Base-by-base conservation (phyloP, 2,329 filamentous ascomycete species). In the Pleoardoris graminearum region DNA sequence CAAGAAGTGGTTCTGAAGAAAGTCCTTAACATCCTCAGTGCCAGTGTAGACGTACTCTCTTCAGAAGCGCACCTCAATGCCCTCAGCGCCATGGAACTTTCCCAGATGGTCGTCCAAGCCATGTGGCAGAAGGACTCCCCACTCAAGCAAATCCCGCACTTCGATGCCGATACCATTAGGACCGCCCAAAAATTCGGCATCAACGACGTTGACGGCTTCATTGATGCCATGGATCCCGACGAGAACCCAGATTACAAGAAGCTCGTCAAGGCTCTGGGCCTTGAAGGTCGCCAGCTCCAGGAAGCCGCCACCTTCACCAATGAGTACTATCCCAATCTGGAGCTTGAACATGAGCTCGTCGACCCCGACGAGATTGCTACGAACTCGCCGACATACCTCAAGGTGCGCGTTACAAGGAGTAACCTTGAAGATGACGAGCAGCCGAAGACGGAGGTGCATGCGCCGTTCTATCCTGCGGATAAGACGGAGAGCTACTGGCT, bases 401-500 rank as follows among this genome's bases (percentile, higher is more conserved):
- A 87, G 67, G 85, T 99, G 63, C 88, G 87, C 69, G 88, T 99
- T 57, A 86, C 90, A 63, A 88, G 94, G 17, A 44, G 41, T 27
- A 91, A 96, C 66, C 77, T 93, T 4, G 84, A 86, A n/a, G 84
- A 85, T 10, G 84, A 85, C 33, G 85, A 88, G 48, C 87, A 83
- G 19, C 83, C 89, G 14, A 91, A 97, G 71, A 84, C 88, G 1
- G 87, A 86, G 1, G 95, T 97, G 2, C 92, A 97, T 70, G 92
- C 93, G 46, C 94, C 94, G 0, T 99, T 97, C 80, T 99, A 94
- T 71, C 92, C 94, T 0, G 80, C 75, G 44, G 88, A 88, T 74
- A 99, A 99, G 82, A 88, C 90, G 79, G 94, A 99, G 81, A 96
- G 94, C 71, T 99, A 92, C 92, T 99, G 94, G 94, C 78, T 99